phyloP scores from a whole-genome alignment of 768 basidiomycete species.

The Kwoniella sp. region DNA sequence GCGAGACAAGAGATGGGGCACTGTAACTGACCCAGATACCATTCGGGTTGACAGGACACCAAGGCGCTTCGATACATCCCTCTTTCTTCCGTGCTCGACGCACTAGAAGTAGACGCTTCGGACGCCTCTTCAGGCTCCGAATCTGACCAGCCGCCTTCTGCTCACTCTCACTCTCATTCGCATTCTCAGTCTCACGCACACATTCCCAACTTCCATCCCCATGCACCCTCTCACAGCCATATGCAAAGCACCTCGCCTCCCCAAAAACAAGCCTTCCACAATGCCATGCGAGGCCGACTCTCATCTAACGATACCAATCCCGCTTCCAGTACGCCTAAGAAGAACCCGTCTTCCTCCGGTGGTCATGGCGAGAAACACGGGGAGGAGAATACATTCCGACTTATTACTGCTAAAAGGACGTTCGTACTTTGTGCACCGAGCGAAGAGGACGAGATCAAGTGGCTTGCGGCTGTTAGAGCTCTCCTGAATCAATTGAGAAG shows the following conservation, averaged over 20 bases:
- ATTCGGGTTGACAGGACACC: constrained; percentile 67
- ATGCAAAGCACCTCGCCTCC: constrained; percentile 19
- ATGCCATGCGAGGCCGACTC: constrained; percentile 18
- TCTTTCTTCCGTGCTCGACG: constrained; percentile 82
- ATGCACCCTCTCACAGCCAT: constrained; percentile 4
- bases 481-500: constrained; percentile 65
- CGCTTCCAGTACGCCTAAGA: not conserved
- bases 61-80: constrained; percentile 85
- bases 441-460: constrained; percentile 97
- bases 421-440: constrained; percentile 86
- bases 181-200: constrained; percentile 11
- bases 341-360: not conserved
- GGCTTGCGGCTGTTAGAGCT: constrained; percentile 92
- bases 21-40: too few relatives aligned
- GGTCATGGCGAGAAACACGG: constrained; percentile 7
- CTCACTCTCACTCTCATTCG: constrained; percentile 14
- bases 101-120: constrained; percentile 73
- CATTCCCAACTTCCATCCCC: constrained; percentile 10
- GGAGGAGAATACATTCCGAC: constrained; percentile 77
- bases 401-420: constrained; percentile 90
- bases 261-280: constrained; percentile 6
- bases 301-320: constrained; percentile 17
- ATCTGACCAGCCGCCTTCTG: constrained; percentile 45
- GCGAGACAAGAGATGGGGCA: too few relatives aligned
- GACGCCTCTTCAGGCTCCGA: constrained; percentile 37